Conservation (phyloP, 1,284 basidiomycete species). For the Moniliella sp. region DNA sequence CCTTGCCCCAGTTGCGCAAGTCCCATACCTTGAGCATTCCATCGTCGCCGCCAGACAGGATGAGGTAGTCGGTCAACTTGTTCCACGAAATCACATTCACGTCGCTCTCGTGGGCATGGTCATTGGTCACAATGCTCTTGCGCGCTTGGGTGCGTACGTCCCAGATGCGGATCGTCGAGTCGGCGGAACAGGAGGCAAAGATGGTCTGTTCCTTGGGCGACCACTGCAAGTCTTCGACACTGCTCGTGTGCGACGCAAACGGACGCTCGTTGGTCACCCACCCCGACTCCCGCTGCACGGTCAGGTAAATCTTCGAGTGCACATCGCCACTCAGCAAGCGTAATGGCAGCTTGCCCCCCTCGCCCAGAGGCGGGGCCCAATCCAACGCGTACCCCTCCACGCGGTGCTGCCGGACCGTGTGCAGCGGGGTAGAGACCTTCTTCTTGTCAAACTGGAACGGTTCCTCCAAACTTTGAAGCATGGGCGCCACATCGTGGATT, state of each 20-base stretch:
- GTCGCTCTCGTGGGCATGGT: conserved; percentile 65
- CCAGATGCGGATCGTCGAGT: conserved; percentile 77
- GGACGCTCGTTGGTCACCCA: conserved; percentile 45
- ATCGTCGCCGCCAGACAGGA: conserved; percentile 85
- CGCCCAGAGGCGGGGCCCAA: no score
- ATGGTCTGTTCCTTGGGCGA: conserved; percentile 77
- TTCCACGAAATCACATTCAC: conserved; percentile 99
- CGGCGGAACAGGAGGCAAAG: conserved; percentile 85
- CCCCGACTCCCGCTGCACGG: conserved; percentile 23
- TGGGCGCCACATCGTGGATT: conserved; percentile 78
- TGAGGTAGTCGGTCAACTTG: conserved; percentile 56
- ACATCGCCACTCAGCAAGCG: conserved; percentile 29
- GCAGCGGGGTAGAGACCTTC: conserved; percentile 22
- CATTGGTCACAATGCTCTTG: conserved; percentile 60
- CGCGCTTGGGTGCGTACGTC: conserved; percentile 74
- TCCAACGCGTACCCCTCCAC: conserved; percentile 95
- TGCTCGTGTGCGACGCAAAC: conserved; percentile 71
- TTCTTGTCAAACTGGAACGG: conserved; percentile 36
- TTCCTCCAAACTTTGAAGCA: conserved; percentile 73
- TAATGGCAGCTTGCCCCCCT: conserved; percentile 4
- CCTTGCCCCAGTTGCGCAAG: conserved; percentile 42
- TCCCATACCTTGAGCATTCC: conserved; percentile 93
- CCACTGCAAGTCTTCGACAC: conserved; percentile 92
- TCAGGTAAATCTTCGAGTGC: conserved; percentile 30
- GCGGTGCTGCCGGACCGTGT: conserved; percentile 27